Evolutionary conservation across 768 basidiomycete species (phyloP).

Genomic region (Panaeolus cyanescens): DNA sequence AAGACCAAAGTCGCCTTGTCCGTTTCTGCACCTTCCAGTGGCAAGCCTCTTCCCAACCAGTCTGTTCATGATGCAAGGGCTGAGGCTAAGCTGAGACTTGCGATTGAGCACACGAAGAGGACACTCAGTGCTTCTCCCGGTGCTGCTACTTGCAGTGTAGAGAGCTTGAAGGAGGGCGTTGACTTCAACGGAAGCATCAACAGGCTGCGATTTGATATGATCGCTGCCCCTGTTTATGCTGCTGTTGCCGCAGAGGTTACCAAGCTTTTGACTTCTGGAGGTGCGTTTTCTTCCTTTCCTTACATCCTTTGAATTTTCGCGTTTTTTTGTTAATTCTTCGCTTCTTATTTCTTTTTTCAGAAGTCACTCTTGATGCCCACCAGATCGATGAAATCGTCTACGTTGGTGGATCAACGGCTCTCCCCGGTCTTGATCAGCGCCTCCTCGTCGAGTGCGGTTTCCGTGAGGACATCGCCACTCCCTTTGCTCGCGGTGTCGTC

Average conservation of each 20-base stretch:
- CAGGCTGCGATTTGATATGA: conserved; percentile 64
- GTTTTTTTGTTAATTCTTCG: not conserved
- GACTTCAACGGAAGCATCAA: conserved; percentile 71
- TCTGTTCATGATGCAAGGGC: conserved; percentile 70
- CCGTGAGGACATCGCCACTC: conserved; percentile 60
- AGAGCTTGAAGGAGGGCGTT: conserved; percentile 90
- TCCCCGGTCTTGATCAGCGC: conserved; percentile 75
- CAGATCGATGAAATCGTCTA: conserved; percentile 82
- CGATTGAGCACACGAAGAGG: conserved; percentile 93
- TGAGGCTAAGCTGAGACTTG: conserved; percentile 90
- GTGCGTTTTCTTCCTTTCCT: conserved; percentile 7
- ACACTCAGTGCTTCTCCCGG: conserved; percentile 85
- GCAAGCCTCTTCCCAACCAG: conserved; percentile 25
- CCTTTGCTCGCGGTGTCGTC: conserved; percentile 67
- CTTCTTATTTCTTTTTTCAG: not conserved
- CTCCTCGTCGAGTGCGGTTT: conserved; percentile 51
- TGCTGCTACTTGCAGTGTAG: conserved; percentile 90
- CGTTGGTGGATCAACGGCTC: conserved; percentile 71
- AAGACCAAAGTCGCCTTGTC: conserved; percentile 82
- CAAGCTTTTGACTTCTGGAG: conserved; percentile 51
- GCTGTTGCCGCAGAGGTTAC: conserved; percentile 51
- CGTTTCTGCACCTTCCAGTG: conserved; percentile 48
- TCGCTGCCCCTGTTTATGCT: conserved; percentile 61
- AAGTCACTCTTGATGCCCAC: conserved; percentile 51
- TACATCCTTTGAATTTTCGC: not conserved